These are phyloP conservation scores for Boletellus sp. DNA, from an alignment of 1,284 basidiomycete genomes.

Conservation along the genomic window DNA sequence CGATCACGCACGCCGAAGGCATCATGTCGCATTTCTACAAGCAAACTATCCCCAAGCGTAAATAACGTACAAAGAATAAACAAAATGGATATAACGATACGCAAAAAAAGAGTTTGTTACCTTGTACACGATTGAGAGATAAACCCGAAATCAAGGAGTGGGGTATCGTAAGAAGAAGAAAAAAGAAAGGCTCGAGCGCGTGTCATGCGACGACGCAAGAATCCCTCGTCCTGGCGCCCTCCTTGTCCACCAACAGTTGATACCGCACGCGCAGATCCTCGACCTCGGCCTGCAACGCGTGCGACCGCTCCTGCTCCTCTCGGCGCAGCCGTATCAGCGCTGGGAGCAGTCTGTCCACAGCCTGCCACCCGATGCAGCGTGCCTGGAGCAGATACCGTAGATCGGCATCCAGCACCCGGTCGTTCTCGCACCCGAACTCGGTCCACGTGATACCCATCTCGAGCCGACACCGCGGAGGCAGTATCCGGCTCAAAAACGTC, in stretches of 20 bases:
- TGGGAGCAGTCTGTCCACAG: slow-evolving; percentile 45
- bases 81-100: slow-evolving; percentile 3
- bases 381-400: slow-evolving; percentile 22
- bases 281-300: slow-evolving; percentile 44
- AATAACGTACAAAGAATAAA: neutral
- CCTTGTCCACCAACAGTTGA: slow-evolving; percentile 41
- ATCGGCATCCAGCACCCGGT: slow-evolving; percentile 26
- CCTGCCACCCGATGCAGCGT: slow-evolving; percentile 43
- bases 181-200: too few species aligned
- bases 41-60: slow-evolving; percentile 44
- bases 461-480: slow-evolving; percentile 40
- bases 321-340: slow-evolving; percentile 44
- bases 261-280: slow-evolving; percentile 50
- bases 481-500: slow-evolving; percentile 52
- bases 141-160: too few species aligned
- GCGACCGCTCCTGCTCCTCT: slow-evolving; percentile 45
- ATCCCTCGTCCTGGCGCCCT: slow-evolving; percentile 13
- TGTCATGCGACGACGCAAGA: slow-evolving; percentile 24
- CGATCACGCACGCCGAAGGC: slow-evolving; percentile 67
- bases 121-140: too few species aligned
- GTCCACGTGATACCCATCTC: slow-evolving; percentile 45
- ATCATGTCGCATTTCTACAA: slow-evolving; percentile 79
- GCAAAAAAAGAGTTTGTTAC: neutral
- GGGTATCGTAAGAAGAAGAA: too few species aligned
- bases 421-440: slow-evolving; percentile 14